Conservation (phyloP, 768 basidiomycete genomes). For the Epithele typhae region DNA sequence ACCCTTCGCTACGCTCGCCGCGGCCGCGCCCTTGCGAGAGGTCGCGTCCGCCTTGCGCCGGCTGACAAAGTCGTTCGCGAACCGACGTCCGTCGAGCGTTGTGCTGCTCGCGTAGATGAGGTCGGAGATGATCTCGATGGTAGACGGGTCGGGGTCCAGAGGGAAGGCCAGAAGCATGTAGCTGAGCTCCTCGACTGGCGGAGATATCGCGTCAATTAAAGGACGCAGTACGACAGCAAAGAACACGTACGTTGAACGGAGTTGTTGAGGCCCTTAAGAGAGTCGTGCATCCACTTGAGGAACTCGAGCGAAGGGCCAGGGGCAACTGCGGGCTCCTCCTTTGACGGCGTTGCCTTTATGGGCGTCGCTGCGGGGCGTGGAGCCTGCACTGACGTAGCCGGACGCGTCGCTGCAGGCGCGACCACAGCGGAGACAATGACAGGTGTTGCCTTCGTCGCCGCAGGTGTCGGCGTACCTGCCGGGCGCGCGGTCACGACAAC, state of each 20-base stretch:
- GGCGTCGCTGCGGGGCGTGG: constrained; percentile 30
- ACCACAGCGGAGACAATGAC: constrained; percentile 23
- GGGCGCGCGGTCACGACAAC: constrained; percentile 28
- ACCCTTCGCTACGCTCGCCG: constrained; percentile 40
- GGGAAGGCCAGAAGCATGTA: constrained; percentile 95
- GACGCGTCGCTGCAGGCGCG: constrained; percentile 21
- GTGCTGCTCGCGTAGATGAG: constrained; percentile 92
- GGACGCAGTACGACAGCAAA: constrained; percentile 14
- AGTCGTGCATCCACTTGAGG: constrained; percentile 84
- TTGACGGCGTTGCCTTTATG: constrained; percentile 27
- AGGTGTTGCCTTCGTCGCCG: constrained; percentile 30
- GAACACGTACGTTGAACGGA: constrained; percentile 57
- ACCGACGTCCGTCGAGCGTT: constrained; percentile 91
- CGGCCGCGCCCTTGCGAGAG: constrained; percentile 35
- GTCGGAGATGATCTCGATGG: constrained; percentile 90
- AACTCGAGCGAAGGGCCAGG: constrained; percentile 81
- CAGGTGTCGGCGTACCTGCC: constrained; percentile 24
- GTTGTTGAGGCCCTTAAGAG: constrained; percentile 73
- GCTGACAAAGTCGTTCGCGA: constrained; percentile 86
- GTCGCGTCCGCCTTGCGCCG: constrained; percentile 82
- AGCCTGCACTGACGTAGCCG: constrained; percentile 30
- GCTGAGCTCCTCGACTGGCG: constrained; percentile 89
- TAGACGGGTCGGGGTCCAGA: constrained; percentile 77
- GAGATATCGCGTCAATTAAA: not conserved
- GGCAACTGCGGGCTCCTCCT: constrained; percentile 58